Evolutionary conservation across 345 rosid genomes (phyloP), one percentile per base, ranked within the genome.

Genomic region (Luvunga scandens): DNA sequence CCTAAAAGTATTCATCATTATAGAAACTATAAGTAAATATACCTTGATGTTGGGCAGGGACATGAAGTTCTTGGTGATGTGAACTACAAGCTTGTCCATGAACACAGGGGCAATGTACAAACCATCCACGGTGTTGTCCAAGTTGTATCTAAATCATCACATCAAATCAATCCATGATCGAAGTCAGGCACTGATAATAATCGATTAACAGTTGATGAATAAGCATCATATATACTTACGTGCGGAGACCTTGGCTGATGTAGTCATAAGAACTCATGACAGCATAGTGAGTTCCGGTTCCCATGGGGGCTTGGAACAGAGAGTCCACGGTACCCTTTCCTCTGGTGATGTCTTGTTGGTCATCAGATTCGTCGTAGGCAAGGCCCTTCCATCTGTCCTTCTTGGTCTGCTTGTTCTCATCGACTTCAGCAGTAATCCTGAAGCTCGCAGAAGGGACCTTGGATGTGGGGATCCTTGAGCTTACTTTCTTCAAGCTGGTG

Each of bases 31-130:
- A 36, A 70, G 56, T 55, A 73, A 64, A 53, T 10, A 55, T 75
- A 90, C 99, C 94, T 96, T 96, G 78, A 96, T 94, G 91, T 90
- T 94, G 25, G 99, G 99, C 42, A 96, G 89, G 55, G 19, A 60
- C 95, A 96, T 88, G 93, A 88, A 96, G 95, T 96, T 96, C 97
- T 96, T 96, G 86, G 88, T 76, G 87, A 96, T 83, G 89, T 94
- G 99, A 79, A 96, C 98, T 73, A 94, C 89, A 66, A 96, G 91
- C 85, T 96, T 94, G 95, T 96, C 99, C 99, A 96, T 91, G 89
- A 96, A 96, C 77, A 94, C 92, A 9, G 98, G 98, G 45, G 99
- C 98, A 78, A 96, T 96, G 91, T 94, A 96, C 25, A 84, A 86
- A 25, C 97, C 99, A 72, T 86, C 97, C 86, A 90, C 78, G 79